Base-by-base conservation (phyloP, 2,329 filamentous ascomycete genomes). In the Colletotrichum lentis region DNA sequence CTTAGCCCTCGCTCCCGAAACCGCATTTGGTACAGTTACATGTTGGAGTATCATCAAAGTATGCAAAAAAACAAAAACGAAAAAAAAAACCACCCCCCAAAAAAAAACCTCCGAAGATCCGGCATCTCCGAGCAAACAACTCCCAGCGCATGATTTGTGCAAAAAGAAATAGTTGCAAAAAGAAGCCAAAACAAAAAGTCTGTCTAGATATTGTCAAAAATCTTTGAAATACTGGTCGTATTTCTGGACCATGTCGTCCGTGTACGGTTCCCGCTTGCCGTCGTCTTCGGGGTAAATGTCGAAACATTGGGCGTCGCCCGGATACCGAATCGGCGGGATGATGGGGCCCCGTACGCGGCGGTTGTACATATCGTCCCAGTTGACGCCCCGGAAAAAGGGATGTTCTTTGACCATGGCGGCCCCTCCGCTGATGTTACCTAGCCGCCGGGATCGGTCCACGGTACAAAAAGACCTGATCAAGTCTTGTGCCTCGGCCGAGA, bases 201-300 rank as follows among this genome's bases (percentile, higher is more conserved):
- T 24, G 41, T 10, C 14, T 27, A 44, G n/a, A 31, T 18, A 14
- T 46, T 0, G 16, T 80, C 73, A 94, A 78, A 95, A 94, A 71
- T 91, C 90, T 69, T 84, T 83, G 76, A 95, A 95, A 73, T 84
- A 87, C 59, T 84, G 80, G 63, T 94, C 92, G 77, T 92, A 94
- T 79, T 88, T 88, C 52, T 83, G 81, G 41, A 83, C 83, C 84
- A 93, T 83, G 52, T 93, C 90, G 49, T 87, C 84, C 3, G 89
- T 91, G 74, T 94, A 94, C 64, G 82, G 80, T 46, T 91, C 89
- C 64, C 86, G 82, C 55, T 84, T 84, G 62, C 83, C 86, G 67
- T 90, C 88, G 74, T 94, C 90, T 68, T 93, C 90, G n/a, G 92
- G 90, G 73, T 95, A 96, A 49, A 90, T 84, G 74, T 95, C 92